Evolutionary conservation across 495 filamentous ascomycete species (phyloP).

Genomic region (Podospora comata): DNA sequence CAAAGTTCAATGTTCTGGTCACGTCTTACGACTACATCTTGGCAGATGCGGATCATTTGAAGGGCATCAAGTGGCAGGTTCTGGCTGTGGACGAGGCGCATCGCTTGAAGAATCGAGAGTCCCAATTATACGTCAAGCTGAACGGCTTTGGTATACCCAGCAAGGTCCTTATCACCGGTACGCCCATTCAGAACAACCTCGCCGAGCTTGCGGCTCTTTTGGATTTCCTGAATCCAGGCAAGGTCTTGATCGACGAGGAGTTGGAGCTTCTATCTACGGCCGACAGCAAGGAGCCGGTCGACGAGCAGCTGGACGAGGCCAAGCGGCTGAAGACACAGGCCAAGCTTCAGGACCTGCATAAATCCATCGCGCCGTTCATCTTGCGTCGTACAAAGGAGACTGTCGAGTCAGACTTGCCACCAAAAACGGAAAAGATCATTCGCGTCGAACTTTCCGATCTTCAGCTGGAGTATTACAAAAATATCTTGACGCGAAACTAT

Average conservation of each 20-base stretch:
- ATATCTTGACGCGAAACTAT: slow-evolving; percentile 96
- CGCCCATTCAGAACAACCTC: slow-evolving; percentile 94
- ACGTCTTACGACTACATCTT: slow-evolving; percentile 96
- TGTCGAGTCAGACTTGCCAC: slow-evolving; percentile 91
- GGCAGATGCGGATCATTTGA: slow-evolving; percentile 70
- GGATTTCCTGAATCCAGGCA: slow-evolving; percentile 91
- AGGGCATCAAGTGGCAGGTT: slow-evolving; percentile 93
- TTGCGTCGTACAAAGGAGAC: slow-evolving; percentile 95
- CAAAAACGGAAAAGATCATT: slow-evolving; percentile 98
- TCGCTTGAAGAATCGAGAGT: slow-evolving; percentile 92
- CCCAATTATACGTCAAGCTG: slow-evolving; percentile 82
- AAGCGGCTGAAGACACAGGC: slow-evolving; percentile 35
- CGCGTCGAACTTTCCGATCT: slow-evolving; percentile 93
- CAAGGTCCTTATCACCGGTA: slow-evolving; percentile 91
- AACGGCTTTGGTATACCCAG: slow-evolving; percentile 79
- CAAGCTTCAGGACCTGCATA: slow-evolving; percentile 62
- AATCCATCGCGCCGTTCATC: slow-evolving; percentile 82
- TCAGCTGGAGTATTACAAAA: slow-evolving; percentile 97
- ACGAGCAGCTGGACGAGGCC: slow-evolving; percentile 35
- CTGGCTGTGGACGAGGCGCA: slow-evolving; percentile 96
- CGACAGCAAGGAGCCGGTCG: slow-evolving; percentile 36
- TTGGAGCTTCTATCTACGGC: slow-evolving; percentile 59
- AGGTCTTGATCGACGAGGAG: slow-evolving; percentile 80
- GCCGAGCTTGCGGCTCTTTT: slow-evolving; percentile 88
- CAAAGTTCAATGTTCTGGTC: slow-evolving; percentile 91